A percentile compares a stretch with the other conserved stretches of the same genome.
phyloP scores from a whole-genome alignment of 2,329 filamentous ascomycete species.

The Ambrosiella cleistominuta region DNA sequence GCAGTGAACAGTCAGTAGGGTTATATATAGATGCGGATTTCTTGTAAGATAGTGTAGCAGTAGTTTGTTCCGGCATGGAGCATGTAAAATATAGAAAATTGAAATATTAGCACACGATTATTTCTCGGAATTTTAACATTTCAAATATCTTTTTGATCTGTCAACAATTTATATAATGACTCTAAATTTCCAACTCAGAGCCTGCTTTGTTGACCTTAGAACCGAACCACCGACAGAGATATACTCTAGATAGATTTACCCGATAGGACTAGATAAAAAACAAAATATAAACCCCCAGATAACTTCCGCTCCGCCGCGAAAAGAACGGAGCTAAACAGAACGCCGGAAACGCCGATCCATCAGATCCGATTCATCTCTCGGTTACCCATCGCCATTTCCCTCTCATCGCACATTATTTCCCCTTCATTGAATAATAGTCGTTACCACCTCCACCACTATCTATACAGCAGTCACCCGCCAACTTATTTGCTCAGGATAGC shows the following conservation, averaged over 20 bases:
- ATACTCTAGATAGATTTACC: too few species aligned
- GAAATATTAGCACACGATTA: not conserved
- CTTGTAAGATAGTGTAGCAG: too few species aligned
- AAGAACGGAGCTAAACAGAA: conserved; percentile 3
- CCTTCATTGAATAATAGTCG: not conserved
- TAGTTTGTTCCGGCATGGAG: too few species aligned
- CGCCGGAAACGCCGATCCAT: not conserved
- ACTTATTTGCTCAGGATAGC: conserved; percentile 52
- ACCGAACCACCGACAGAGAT: too few species aligned
- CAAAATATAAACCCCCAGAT: not conserved
- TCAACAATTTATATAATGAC: too few species aligned
- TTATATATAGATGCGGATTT: not conserved
- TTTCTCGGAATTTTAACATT: too few species aligned
- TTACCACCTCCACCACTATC: not conserved
- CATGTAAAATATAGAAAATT: not conserved
- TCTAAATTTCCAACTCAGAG: too few species aligned
- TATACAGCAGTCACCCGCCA: not conserved
- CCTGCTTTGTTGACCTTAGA: too few species aligned
- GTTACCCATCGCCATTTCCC: not conserved
- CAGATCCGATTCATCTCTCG: not conserved
- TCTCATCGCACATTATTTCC: not conserved
- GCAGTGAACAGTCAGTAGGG: not conserved
- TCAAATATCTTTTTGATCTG: too few species aligned
- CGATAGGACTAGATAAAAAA: not conserved
- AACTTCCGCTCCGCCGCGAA: not conserved